These are phyloP conservation scores for Ceriops decandra DNA, from an alignment of 345 rosid genomes.

Conservation along the genomic window DNA sequence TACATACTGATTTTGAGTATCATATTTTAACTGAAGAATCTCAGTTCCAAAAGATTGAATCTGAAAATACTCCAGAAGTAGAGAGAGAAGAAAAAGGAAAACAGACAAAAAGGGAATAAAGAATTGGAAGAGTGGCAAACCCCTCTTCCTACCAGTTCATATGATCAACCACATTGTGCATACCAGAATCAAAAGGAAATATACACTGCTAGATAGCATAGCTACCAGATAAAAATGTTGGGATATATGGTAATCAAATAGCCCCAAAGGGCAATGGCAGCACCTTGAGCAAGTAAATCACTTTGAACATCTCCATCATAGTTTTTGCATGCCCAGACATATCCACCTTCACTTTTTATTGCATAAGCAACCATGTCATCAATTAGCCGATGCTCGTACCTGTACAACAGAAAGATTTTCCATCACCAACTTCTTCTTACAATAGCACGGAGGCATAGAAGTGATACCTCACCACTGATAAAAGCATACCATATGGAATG, in stretches of 20 bases:
- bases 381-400: slow-evolving; percentile 98
- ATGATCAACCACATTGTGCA: too few species aligned
- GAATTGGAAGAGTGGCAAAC: not conserved
- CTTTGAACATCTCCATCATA: slow-evolving; percentile 99
- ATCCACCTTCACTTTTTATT: slow-evolving; percentile 93
- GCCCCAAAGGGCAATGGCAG: not conserved
- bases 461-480: slow-evolving; percentile 1
- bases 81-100: too few species aligned
- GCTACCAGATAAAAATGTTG: too few species aligned
- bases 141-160: too few species aligned
- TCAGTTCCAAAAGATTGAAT: too few species aligned
- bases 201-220: too few species aligned
- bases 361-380: slow-evolving; percentile 99
- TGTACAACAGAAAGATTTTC: slow-evolving; percentile 20
- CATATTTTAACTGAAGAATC: too few species aligned
- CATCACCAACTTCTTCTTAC: slow-evolving; percentile 7
- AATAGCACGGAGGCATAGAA: not conserved
- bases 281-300: slow-evolving; percentile 98
- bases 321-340: slow-evolving; percentile 99
- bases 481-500: slow-evolving; percentile 73
- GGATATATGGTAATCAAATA: not conserved
- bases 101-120: too few species aligned
- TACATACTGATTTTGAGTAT: too few species aligned
- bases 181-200: too few species aligned
- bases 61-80: too few species aligned